Percentiles rank a stretch among this genome's conserved stretches.
Conservation (phyloP, 345 rosid species). For the Linum trigynum region DNA sequence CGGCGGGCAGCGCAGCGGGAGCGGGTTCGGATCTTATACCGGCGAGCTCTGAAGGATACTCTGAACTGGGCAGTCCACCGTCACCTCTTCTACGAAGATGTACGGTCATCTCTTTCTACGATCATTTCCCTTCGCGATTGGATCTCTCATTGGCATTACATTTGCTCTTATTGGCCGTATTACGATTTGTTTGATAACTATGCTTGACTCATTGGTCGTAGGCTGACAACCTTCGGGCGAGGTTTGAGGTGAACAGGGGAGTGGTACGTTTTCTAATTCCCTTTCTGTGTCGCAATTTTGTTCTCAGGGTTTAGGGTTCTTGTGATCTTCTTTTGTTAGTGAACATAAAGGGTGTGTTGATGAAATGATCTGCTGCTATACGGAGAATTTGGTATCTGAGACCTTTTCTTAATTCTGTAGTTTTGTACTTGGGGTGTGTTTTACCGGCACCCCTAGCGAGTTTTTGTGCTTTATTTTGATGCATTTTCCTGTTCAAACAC, state of each 20-base stretch:
- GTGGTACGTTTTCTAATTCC: conserved; percentile 44
- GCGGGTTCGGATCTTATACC: conserved; percentile 83
- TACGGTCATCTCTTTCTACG: conserved; percentile 14
- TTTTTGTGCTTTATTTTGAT: too few relatives aligned
- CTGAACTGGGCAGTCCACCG: conserved; percentile 99
- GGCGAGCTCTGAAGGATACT: conserved; percentile 87
- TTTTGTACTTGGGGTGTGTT: too few relatives aligned
- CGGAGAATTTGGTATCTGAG: too few relatives aligned
- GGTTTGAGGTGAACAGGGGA: conserved; percentile 67
- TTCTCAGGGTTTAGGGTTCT: not conserved
- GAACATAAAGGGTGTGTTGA: not conserved
- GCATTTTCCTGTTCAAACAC: not conserved
- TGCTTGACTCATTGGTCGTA: conserved; percentile 12
- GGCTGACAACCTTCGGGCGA: conserved; percentile 78
- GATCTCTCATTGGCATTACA: not conserved
- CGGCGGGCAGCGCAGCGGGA: conserved; percentile 90
- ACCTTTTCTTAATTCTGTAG: too few relatives aligned
- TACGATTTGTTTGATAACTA: not conserved
- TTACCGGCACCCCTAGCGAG: too few relatives aligned
- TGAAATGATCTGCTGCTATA: too few relatives aligned
- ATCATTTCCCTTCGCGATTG: not conserved
- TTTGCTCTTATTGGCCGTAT: not conserved
- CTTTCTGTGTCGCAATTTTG: not conserved
- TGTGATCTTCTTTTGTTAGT: not conserved
- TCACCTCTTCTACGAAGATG: conserved; percentile 82